A percentile compares a stretch with the other conserved stretches of the same genome.
phyloP scores from a whole-genome alignment of 176 grass and related monocot species.

The Oryza coarctata region DNA sequence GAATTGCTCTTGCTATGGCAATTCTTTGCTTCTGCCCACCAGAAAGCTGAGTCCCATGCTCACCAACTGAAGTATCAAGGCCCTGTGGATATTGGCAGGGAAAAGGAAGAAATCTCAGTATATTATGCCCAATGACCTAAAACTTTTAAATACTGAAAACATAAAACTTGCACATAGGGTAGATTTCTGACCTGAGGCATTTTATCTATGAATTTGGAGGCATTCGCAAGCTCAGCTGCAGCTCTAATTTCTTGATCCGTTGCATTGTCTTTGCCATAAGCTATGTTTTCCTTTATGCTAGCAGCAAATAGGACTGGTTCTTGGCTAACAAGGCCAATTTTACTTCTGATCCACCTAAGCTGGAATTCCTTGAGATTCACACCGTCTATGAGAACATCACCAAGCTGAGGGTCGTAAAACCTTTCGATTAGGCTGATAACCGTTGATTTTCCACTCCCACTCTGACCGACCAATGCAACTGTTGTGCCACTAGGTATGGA shows the following conservation, averaged over 20 bases:
- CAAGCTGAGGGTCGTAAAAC: constrained; percentile 74
- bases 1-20: constrained; percentile 90
- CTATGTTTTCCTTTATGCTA: constrained; percentile 84
- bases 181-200: constrained; percentile 72
- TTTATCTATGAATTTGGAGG: constrained; percentile 94
- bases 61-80: constrained; percentile 78
- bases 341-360: constrained; percentile 79
- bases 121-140: not conserved
- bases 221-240: constrained; percentile 89
- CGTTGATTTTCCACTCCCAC: constrained; percentile 84
- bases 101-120: constrained; percentile 16
- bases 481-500: constrained; percentile 59
- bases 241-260: constrained; percentile 78
- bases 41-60: constrained; percentile 83
- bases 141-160: not conserved
- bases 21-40: constrained; percentile 97
- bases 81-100: constrained; percentile 45
- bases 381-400: constrained; percentile 75
- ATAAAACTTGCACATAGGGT: not conserved
- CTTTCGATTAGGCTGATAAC: constrained; percentile 82
- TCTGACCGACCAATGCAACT: constrained; percentile 79
- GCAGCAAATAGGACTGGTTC: constrained; percentile 77
- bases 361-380: constrained; percentile 81
- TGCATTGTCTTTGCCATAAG: constrained; percentile 74
- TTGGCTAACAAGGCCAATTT: constrained; percentile 94